Conservation (phyloP, 176 grass and related monocot species). For the sorghum (Sorghum bicolor) region DNA sequence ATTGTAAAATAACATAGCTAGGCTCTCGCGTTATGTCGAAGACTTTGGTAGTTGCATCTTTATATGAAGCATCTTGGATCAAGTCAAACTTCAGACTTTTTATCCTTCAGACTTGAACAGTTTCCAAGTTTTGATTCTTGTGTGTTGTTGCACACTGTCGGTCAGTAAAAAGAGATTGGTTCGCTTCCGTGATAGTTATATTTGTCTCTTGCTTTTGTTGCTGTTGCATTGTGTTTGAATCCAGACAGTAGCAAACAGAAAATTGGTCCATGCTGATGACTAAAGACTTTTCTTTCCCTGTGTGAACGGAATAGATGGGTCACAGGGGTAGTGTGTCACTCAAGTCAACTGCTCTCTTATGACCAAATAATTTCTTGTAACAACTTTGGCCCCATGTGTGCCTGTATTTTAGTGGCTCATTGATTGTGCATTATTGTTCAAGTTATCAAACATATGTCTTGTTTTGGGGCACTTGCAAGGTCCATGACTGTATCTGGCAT, state of each 20-base stretch:
- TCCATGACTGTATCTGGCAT: neutral
- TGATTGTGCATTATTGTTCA: slow-evolving; percentile 19
- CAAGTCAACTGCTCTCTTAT: slow-evolving; percentile 30
- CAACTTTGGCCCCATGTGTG: neutral
- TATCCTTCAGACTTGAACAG: slow-evolving; percentile 3
- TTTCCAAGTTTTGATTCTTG: neutral
- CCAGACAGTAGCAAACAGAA: slow-evolving; percentile 24
- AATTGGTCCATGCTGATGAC: neutral
- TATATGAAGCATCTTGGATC: slow-evolving; percentile 31
- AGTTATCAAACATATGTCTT: neutral
- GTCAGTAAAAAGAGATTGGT: neutral
- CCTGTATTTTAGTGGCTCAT: slow-evolving; percentile 13
- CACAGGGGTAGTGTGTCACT: slow-evolving; percentile 1
- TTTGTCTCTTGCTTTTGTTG: neutral
- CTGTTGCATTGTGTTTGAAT: neutral
- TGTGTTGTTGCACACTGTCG: neutral
- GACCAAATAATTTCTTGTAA: slow-evolving; percentile 1
- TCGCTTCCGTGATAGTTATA: neutral
- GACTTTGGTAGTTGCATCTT: neutral
- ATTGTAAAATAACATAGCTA: neutral
- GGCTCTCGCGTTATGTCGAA: neutral
- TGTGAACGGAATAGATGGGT: slow-evolving; percentile 34
- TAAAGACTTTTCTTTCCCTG: slow-evolving; percentile 13
- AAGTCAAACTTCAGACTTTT: neutral
- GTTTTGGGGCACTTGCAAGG: neutral